Evolutionary conservation across 2,329 filamentous ascomycete genomes (phyloP), one percentile per base, ranked within the genome.

Genomic region (Xylariaceae sp.): DNA sequence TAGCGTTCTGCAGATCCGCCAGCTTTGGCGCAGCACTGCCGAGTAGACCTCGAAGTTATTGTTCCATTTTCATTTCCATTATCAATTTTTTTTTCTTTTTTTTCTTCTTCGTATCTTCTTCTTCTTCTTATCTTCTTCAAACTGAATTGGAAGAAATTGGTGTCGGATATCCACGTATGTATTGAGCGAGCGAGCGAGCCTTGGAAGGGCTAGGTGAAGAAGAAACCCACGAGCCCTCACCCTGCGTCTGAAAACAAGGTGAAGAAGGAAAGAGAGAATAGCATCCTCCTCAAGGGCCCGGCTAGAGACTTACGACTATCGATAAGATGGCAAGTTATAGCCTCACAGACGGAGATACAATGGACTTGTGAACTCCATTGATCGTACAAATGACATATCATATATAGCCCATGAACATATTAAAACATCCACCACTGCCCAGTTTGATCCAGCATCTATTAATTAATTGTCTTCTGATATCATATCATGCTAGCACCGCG

Each of bases 21-120:
- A 69, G 47, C 51, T 70, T 53, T 70, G 68, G 68, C 62, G 58
- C 50, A 62, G 58, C 58, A 69, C 68, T 40, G 67, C 66, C 1
- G 63, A 66, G 50, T 68, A 62, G 27, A 31, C 9, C 9, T 30
- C 39, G 39, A 19, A 19, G 19, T 19, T 19, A 19, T 19, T 19
- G 19, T 19, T 19, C 19, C 19, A 19, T 19, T 19, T 19, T 1
- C 19, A 19, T 19, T 19, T 19, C 2, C 19, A 2, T 19, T 19
- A 2, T 19, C 19, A 2, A 19, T 2, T 19, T 19, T 2, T 19
- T 19, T 19, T 19, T 19, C 19, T 19, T 19, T 1, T 19, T 19
- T 1, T 19, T 19, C 19, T 19, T 19, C 19, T 19, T 19, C n/a
- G n/a, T n/a, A n/a, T n/a, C 19, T 19, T 19, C 19, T 19, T 19